Evolutionary conservation across 257 asterid species (phyloP), one percentile per base, ranked within the genome.

Genomic region (Leonotis leonurus): DNA sequence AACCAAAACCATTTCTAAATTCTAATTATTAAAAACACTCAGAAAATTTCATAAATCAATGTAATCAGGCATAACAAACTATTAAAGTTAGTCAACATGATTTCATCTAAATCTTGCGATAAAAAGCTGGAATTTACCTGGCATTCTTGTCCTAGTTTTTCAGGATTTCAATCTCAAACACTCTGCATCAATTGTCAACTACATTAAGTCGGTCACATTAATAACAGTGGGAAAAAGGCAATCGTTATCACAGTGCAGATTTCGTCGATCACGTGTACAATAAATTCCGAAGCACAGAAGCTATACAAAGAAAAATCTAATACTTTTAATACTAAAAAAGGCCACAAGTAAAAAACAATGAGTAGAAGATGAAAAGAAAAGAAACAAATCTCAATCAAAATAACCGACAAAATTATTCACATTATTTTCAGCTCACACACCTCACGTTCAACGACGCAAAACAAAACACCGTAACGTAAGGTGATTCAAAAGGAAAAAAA

Each of bases 101-200:
- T 17, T 43, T 64, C 10, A 60, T 65, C 56, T 29, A 59, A 64
- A 56, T 56, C 54, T 69, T 26, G 30, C 63, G 65, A 56, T 30
- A 56, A 43, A 1, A 30, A 54, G 49, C 62, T 24, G 21, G 25
- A 12, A 51, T 54, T 18, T 68, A 82, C 94, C 94, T 72, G 82
- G 83, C 89, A 82, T 82, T 80, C 44, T 73, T 50, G 21, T 65
- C 56, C 64, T 35, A 41, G 35, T 17, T 33, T 46, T 22, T 18
- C 62, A 18, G 60, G 24, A 54, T 30, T 29, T 60, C 78, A 80
- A 63, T 48, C 65, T 35, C 75, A 65, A 61, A 12, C 6, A 69
- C 73, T 63, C 92, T 73, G 84, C 75, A 73, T 52, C 76, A 79
- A 79, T 54, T 62, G 29, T 18, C 63, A 6, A 57, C 71, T 43